Evolutionary conservation across 2,329 filamentous ascomycete species (phyloP), one percentile per base, ranked within the genome.

Genomic region (Penicillium polonicum): DNA sequence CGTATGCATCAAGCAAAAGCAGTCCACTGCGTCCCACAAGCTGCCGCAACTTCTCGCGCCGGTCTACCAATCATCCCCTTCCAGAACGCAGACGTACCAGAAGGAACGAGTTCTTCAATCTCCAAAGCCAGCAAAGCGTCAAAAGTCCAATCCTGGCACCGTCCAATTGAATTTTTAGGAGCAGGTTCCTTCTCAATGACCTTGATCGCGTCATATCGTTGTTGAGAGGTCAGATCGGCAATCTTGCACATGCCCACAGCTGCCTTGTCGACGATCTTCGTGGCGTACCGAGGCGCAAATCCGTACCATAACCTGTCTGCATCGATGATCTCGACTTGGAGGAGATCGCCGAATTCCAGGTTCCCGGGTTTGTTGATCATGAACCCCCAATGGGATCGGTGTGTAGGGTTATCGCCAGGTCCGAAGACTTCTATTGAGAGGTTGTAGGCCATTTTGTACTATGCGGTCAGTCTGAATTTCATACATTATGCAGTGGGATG

Each of bases 121-220:
- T 69, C 67, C 39, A 69, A 52, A 5, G 64, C 57, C 21, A 69
- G 46, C 48, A 70, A 56, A 1, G 64, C 58, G 48, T 64, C 63
- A 52, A 68, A 65, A 19, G 63, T 55, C 66, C 67, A 69, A 53
- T 70, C 64, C 57, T 70, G 68, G 35, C 66, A 68, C 29, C 59
- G 60, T 17, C 51, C 52, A 27, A 21, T 52, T 7, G 65, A 64
- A 53, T 70, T 59, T 33, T 53, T 59, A 1, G 68, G 66, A 4
- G 66, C 62, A 15, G 57, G 54, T 42, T 65, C 63, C 10, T 53
- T 52, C 17, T 56, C 57, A 6, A 70, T 64, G 4, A 68, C 46
- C 36, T 54, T 48, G 9, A 68, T 65, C 1, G 53, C 66, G 19
- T 60, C 54, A 39, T 49, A 55, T 4, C 65, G 61, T 48, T 68